Evolutionary conservation across 2,329 filamentous ascomycete genomes (phyloP).

Genomic region (Aschersonia sp.): DNA sequence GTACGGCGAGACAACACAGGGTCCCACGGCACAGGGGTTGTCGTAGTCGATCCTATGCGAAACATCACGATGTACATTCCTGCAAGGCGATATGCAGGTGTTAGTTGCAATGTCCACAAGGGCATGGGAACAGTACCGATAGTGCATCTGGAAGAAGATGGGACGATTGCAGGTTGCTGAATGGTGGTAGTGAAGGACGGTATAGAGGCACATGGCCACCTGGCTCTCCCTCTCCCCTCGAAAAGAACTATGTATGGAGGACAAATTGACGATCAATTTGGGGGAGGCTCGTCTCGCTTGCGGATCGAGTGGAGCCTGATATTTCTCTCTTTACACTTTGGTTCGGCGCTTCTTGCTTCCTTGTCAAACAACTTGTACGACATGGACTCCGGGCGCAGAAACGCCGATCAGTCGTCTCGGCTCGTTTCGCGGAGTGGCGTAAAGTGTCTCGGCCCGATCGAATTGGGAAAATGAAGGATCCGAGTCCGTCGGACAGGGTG

Average conservation of each 20-base stretch:
- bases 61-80: conserved; percentile 14
- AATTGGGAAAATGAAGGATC: background rate
- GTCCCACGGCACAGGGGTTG: conserved; percentile 29
- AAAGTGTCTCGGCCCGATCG: background rate
- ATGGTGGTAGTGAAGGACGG: conserved; percentile 37
- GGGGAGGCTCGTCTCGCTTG: background rate
- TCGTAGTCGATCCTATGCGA: conserved; percentile 18
- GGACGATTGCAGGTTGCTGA: conserved; percentile 24
- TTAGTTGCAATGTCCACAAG: conserved; percentile 14
- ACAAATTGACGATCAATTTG: background rate
- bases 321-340: background rate
- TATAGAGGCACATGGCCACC: conserved; percentile 32
- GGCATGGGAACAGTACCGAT: conserved; percentile 26
- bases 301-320: background rate
- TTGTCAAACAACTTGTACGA: background rate
- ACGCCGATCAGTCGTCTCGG: background rate
- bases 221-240: too few species aligned
- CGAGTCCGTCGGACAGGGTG: background rate
- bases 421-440: background rate
- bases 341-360: background rate
- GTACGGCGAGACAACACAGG: conserved; percentile 28
- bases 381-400: background rate
- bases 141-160: conserved; percentile 26
- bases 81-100: conserved; percentile 9
- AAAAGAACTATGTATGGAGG: too few species aligned